Conservation (phyloP, 2,329 filamentous ascomycete genomes). For the Phialophora verrucosa region DNA sequence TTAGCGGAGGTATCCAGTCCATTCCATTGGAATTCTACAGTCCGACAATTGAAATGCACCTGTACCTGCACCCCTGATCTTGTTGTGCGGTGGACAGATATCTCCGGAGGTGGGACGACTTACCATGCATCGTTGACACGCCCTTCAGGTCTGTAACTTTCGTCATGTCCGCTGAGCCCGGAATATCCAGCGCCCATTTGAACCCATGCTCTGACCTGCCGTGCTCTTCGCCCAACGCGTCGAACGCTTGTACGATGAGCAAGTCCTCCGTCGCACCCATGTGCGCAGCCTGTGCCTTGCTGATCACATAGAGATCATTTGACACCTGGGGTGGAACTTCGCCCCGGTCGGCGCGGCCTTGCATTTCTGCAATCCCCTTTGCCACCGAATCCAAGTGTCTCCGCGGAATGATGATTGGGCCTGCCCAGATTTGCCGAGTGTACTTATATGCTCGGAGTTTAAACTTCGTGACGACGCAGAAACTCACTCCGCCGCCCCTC, state of each 20-base stretch:
- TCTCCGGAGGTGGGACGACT: background rate
- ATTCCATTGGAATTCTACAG: no score
- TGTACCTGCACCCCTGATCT: no score
- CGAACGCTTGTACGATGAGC: slow-evolving; percentile 28
- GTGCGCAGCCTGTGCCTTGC: slow-evolving; percentile 17
- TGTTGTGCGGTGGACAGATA: no score
- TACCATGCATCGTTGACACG: slow-evolving; percentile 17
- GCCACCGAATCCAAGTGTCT: slow-evolving; percentile 18
- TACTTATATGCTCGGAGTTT: slow-evolving; percentile 26
- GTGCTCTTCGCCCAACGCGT: slow-evolving; percentile 21
- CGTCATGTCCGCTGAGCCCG: slow-evolving; percentile 25
- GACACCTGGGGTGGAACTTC: slow-evolving; percentile 12
- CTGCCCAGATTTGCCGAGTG: slow-evolving; percentile 24
- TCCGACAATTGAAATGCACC: no score
- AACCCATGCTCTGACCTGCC: slow-evolving; percentile 23
- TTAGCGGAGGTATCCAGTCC: no score
- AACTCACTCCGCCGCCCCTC: slow-evolving; percentile 47
- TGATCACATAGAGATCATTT: slow-evolving; percentile 27
- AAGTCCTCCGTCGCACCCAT: slow-evolving; percentile 24
- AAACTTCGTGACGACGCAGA: slow-evolving; percentile 29
- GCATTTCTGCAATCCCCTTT: slow-evolving; percentile 22
- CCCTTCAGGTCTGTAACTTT: slow-evolving; percentile 19
- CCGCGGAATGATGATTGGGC: slow-evolving; percentile 27
- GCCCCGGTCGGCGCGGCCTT: slow-evolving; percentile 2
- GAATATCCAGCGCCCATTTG: slow-evolving; percentile 28